Base-by-base conservation (phyloP, 805 yeast genomes). In the Maudiozyma bulderi region DNA sequence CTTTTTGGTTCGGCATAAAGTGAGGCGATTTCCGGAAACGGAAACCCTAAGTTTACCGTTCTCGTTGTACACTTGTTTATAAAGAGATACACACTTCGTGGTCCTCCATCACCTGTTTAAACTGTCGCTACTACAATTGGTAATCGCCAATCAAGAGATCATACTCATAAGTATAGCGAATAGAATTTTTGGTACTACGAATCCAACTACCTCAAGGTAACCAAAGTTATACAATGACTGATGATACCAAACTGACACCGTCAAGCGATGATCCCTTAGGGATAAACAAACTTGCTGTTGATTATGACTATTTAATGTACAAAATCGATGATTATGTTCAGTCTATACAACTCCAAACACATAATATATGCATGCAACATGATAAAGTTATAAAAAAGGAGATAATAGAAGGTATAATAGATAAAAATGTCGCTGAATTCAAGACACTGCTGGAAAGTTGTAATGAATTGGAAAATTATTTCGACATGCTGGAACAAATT, bases 261-360 rank as follows among this genome's bases (percentile, higher is more conserved):
- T 35, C 7, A 13, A 43, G 44, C 3, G 57, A 54, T 8, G 90
- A 84, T 62, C 87, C 88, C 1, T 66, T 84, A 29, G 77, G 81
- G 10, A 72, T 84, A 14, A 76, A 78, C 55, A 73, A 75, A 49
- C 66, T 85, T 41, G 77, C 85, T 0, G 68, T 82, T 28, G 76
- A 74, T 47, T 84, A 76, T 59, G 91, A 85, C 56, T 81, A 82
- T 55, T 62, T 85, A 39, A 60, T 84, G 60, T 81, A 70, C 66
- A 79, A 77, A 59, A 81, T 85, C 46, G 73, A 74, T 43, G 85
- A 80, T 52, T 73, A 74, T 47, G 73, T 84, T 6, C 65, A 72
- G 26, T 65, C 70, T 2, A 62, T 81, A 28, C 71, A 79, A 7
- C 73, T 75, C 51, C 57, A 74, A 66, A 66, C 77, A 3, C 54